Evolutionary conservation across 306 rosid species (phyloP).

Genomic region (Glycine soja): DNA sequence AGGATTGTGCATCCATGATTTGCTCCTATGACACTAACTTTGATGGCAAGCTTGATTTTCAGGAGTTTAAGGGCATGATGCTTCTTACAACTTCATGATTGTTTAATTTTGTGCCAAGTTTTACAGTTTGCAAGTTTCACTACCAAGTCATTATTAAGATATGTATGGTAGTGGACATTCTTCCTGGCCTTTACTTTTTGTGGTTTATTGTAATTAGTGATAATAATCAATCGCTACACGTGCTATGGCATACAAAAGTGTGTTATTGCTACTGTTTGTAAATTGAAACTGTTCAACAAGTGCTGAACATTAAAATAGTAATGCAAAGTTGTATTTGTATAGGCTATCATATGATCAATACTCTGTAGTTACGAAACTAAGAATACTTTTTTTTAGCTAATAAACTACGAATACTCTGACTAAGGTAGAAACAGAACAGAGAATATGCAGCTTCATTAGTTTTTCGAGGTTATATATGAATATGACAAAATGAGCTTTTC

Average conservation of each 20-base stretch:
- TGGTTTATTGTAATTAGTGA: background rate
- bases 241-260: no score
- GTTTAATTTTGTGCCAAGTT: background rate
- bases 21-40: constrained; percentile 59
- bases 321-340: background rate
- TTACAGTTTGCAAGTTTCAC: background rate
- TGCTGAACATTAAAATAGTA: background rate
- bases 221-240: background rate
- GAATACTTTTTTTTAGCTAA: no score
- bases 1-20: constrained; percentile 66
- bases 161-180: background rate
- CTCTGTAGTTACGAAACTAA: no score
- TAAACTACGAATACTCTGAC: background rate
- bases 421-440: background rate
- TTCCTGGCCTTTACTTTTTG: background rate
- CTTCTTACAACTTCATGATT: constrained; percentile 31
- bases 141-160: background rate
- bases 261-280: no score
- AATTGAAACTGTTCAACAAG: background rate
- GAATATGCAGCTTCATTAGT: background rate
- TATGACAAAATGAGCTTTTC: background rate
- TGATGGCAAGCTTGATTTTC: constrained; percentile 74
- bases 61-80: constrained; percentile 84
- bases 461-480: background rate
- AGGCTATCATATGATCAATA: background rate